Percentiles rank a stretch among this genome's conserved stretches.
Evolutionary conservation across 306 rosid genomes (phyloP).

Genomic region (Cucurbita maxima): DNA sequence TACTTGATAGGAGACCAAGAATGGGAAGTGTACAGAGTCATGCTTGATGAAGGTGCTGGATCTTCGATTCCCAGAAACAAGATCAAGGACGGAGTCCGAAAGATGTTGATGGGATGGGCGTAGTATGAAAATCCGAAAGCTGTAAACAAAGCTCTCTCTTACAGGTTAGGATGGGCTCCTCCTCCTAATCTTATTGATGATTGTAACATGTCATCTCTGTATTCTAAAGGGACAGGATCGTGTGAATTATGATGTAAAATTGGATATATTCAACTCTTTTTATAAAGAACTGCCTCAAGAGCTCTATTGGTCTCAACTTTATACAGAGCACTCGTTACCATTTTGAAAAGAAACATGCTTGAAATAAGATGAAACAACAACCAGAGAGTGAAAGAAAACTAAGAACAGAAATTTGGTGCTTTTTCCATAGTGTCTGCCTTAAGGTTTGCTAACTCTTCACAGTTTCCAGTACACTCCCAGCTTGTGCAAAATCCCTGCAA

Average conservation of each 20-base stretch:
- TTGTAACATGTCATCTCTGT: neutral
- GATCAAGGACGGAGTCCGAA: slow-evolving; percentile 72
- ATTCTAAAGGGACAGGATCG: neutral
- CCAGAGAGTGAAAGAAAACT: neutral
- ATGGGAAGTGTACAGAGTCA: slow-evolving; percentile 83
- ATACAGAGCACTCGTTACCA: neutral
- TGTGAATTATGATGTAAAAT: neutral
- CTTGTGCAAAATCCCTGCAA: slow-evolving; percentile 70
- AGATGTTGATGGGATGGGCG: slow-evolving; percentile 95
- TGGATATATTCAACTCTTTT: neutral
- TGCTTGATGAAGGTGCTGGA: slow-evolving; percentile 80
- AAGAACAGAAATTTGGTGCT: neutral
- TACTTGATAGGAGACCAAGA: slow-evolving; percentile 59
- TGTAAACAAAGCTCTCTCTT: neutral
- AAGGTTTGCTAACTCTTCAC: slow-evolving; percentile 5
- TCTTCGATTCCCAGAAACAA: slow-evolving; percentile 31
- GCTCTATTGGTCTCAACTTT: neutral
- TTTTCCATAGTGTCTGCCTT: neutral
- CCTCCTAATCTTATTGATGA: neutral
- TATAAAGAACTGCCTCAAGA: neutral
- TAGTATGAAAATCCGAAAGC: slow-evolving; percentile 8
- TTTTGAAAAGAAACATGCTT: neutral
- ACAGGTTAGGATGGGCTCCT: neutral
- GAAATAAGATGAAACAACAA: neutral
- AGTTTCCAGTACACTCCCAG: slow-evolving; percentile 65